Evolutionary conservation across 1,284 basidiomycete species (phyloP), one percentile per base, ranked within the genome.

Genomic region (Sporisorium sorghi): DNA sequence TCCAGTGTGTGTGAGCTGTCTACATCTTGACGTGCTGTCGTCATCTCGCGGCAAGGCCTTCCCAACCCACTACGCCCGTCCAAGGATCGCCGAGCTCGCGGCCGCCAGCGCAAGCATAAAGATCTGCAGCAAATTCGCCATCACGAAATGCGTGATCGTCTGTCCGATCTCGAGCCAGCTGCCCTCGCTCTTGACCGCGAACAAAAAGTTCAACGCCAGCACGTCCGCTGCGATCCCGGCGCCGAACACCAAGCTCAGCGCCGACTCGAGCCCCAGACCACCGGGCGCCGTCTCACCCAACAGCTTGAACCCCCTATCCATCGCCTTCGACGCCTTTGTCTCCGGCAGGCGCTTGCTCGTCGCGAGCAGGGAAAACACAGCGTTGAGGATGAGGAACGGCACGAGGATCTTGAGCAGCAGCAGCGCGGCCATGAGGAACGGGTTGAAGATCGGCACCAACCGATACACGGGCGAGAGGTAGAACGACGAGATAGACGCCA

Each of bases 151-250:
- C 58, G 89, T 92, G 80, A 94, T 94, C 0, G 91, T 91, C 84
- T 93, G 91, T 5, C 93, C 93, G 60, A 94, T 94, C 81, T 94
- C 92, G 56, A 94, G 86, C 93, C 93, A 95, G 7, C 91, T 93
- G 87, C 91, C 91, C 30, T 90, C 90, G 81, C 93, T 92, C 30
- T 89, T 90, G 43, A 95, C 92, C 33, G 89, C 89, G 85, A 91
- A 90, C 85, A 95, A 93, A 85, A 95, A 94, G 14, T 90, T 88
- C 65, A 93, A 87, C 0, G 91, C 92, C 0, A 83, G 69, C 40
- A 82, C 78, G 23, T 83, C 81, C 1, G 79, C 73, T 0, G 74
- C 74, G 15, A 81, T 71, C 15, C 74, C 74, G 3, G 82, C 81
- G 7, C 71, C 70, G 11, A 80, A 60, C n/a, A 83, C 68, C 15